phyloP scores from a whole-genome alignment of 352 stramenopile genomes.

The Phytophthora nicotianae region DNA sequence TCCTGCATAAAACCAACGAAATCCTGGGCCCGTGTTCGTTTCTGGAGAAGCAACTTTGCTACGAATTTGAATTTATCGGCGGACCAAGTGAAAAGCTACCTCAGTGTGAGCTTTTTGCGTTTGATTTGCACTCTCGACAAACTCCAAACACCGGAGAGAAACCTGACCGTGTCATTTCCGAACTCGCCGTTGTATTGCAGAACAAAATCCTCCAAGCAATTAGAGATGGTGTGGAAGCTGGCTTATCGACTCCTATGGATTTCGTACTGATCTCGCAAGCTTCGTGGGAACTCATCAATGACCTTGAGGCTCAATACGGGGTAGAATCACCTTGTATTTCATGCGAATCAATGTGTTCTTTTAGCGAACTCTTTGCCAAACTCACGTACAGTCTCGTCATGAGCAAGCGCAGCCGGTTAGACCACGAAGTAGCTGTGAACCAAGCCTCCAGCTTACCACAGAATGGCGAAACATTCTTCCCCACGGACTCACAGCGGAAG shows the following conservation, averaged over 20 bases:
- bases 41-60: slow-evolving; percentile 42
- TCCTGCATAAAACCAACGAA: slow-evolving; percentile 6
- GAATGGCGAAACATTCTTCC: slow-evolving; percentile 24
- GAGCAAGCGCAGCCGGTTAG: slow-evolving; percentile 45
- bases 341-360: slow-evolving; percentile 2
- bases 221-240: slow-evolving; percentile 23
- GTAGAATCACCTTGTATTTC: neutral
- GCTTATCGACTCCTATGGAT: slow-evolving; percentile 37
- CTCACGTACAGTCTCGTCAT: slow-evolving; percentile 43
- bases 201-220: slow-evolving; percentile 52
- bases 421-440: neutral
- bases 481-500: slow-evolving; percentile 47
- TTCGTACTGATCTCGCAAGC: slow-evolving; percentile 57
- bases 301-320: slow-evolving; percentile 35
- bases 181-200: slow-evolving; percentile 25
- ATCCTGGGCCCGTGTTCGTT: slow-evolving; percentile 35
- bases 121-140: slow-evolving; percentile 18
- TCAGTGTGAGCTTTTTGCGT: slow-evolving; percentile 33
- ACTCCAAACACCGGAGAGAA: neutral
- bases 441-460: neutral
- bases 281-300: slow-evolving; percentile 62
- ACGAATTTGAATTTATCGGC: slow-evolving; percentile 37
- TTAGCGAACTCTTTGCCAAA: slow-evolving; percentile 39
- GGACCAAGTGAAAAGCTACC: slow-evolving; percentile 38
- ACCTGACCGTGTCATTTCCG: neutral